These are phyloP conservation scores for Suillus clintonianus DNA, from an alignment of 768 basidiomycete genomes.

Conservation along the genomic window DNA sequence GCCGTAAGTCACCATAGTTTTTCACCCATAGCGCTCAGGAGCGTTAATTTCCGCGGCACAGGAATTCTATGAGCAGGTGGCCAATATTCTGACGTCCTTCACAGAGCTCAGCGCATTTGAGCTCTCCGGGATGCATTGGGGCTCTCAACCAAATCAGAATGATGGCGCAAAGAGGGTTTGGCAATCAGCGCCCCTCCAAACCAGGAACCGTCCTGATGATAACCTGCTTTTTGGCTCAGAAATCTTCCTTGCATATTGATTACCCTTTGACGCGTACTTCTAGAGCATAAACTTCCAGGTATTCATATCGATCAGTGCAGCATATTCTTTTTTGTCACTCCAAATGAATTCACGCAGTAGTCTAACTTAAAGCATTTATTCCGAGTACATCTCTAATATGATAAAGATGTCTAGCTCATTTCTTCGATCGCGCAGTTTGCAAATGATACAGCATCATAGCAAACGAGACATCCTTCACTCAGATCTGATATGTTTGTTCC, in stretches of 20 bases:
- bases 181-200: slow-evolving; percentile 53
- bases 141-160: slow-evolving; percentile 49
- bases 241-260: slow-evolving; percentile 31
- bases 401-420: slow-evolving; percentile 26
- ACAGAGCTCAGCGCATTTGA: slow-evolving; percentile 68
- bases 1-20: slow-evolving; percentile 41
- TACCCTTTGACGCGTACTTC: neutral
- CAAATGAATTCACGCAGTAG: slow-evolving; percentile 7
- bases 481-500: slow-evolving; percentile 31
- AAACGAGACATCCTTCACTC: slow-evolving; percentile 43
- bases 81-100: slow-evolving; percentile 57
- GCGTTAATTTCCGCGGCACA: slow-evolving; percentile 30
- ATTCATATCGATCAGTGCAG: slow-evolving; percentile 7
- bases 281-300: slow-evolving; percentile 5
- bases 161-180: slow-evolving; percentile 48
- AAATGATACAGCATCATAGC: slow-evolving; percentile 50
- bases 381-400: slow-evolving; percentile 18
- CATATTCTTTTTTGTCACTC: neutral
- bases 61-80: slow-evolving; percentile 65
- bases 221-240: slow-evolving; percentile 32
- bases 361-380: slow-evolving; percentile 19
- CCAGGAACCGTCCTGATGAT: slow-evolving; percentile 29
- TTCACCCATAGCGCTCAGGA: slow-evolving; percentile 15
- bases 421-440: slow-evolving; percentile 47
- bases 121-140: slow-evolving; percentile 77